Evolutionary conservation across 2,329 filamentous ascomycete genomes (phyloP).

Genomic region (Neonectria faginata): DNA sequence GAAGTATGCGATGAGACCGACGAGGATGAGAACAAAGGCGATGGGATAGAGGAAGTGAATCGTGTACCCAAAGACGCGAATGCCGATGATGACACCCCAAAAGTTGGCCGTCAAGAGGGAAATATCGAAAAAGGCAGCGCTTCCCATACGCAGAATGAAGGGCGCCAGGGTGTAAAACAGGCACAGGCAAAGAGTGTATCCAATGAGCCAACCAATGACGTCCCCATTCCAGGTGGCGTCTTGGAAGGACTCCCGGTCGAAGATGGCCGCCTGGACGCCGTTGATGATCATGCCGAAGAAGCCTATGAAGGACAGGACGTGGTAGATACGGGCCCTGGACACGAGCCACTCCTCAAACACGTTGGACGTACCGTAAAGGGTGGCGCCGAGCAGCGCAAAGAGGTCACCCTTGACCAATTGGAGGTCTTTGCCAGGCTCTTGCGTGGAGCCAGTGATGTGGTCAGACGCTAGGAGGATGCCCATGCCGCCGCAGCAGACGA

Average conservation of each 20-base stretch:
- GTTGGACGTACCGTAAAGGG: conserved; percentile 91
- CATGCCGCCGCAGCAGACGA: conserved; percentile 91
- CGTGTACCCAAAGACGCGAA: conserved; percentile 81
- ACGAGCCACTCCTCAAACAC: conserved; percentile 96
- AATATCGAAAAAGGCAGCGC: conserved; percentile 96
- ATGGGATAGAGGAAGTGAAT: conserved; percentile 96
- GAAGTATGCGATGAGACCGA: conserved; percentile 90
- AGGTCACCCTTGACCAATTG: conserved; percentile 90
- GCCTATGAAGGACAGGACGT: conserved; percentile 91
- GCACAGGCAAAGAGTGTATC: conserved; percentile 85
- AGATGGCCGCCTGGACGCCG: conserved; percentile 89
- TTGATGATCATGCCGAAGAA: conserved; percentile 92
- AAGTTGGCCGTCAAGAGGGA: conserved; percentile 94
- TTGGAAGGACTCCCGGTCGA: conserved; percentile 82
- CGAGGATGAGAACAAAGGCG: conserved; percentile 91
- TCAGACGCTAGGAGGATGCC: conserved; percentile 89
- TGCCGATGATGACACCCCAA: conserved; percentile 94
- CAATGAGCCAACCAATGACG: conserved; percentile 85
- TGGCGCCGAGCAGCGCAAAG: conserved; percentile 89
- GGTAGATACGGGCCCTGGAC: conserved; percentile 85
- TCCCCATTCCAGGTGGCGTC: conserved; percentile 72
- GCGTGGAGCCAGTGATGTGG: conserved; percentile 82
- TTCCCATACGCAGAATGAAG: conserved; percentile 87
- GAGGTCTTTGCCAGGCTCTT: conserved; percentile 64
- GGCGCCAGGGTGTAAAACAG: conserved; percentile 92